Evolutionary conservation across 106 monocot species (phyloP), one percentile per base, ranked within the genome.

Genomic region (Dendrobium officinale): DNA sequence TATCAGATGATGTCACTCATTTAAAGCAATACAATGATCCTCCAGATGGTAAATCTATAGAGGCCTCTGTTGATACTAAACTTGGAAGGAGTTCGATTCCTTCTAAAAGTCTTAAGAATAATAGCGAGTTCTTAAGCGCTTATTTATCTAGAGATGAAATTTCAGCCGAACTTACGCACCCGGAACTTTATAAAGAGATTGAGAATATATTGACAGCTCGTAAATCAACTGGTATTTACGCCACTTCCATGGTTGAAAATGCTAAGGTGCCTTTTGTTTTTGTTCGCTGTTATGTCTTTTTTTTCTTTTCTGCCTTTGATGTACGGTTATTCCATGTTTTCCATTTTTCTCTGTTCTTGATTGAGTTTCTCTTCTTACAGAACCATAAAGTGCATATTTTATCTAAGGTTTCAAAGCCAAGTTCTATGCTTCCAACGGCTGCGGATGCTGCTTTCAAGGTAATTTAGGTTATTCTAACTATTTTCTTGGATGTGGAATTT

Each of bases 121-220:
- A 54, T 37, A 22, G 72, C 31, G 42, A 15, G 20, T 77, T 76
- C 48, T 80, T 77, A 67, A 26, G 75, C 41, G 75, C 19, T 73
- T 89, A 85, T 79, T 80, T 94, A 43, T 85, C 89, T 2, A 92
- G 80, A 72, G 56, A 92, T 58, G 94, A 95, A 29, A 87, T 95
- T 73, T 92, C 94, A 2, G 42, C 27, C 73, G 84, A 85, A 51
- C 94, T 95, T 84, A 77, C 84, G 9, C 70, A 43, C 0, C 82
- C 86, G 17, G 92, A 90, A 33, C 79, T 95, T 78, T 88, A 85
- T 79, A 80, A 90, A 37, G 79, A 86, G 15, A 47, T 76, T 15
- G 26, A 6, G 49, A 49, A 42, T 76, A 37, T 76, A 48, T 76
- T 49, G 22, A 48, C 27, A 2, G 24, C 49, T 76, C 8, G 27